These are phyloP conservation scores for Termitomyces sp. DNA, from an alignment of 768 basidiomycete species.

Conservation along the genomic window DNA sequence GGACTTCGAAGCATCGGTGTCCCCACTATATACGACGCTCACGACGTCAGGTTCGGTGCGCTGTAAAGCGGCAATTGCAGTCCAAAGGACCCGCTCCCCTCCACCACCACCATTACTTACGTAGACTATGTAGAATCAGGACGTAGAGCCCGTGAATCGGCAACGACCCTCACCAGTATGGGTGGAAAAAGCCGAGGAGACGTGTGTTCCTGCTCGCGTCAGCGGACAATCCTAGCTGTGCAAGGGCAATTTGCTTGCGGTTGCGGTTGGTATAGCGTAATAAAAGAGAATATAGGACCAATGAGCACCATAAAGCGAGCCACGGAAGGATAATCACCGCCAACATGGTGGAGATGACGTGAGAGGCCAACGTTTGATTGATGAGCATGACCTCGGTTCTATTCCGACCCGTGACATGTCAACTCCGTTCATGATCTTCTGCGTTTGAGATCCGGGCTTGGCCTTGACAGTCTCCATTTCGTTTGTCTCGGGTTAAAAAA, in stretches of 20 bases:
- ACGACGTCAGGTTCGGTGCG: conserved; percentile 49
- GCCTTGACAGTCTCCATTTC: too few species aligned
- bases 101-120: conserved; percentile 91
- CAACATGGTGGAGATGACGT: not conserved
- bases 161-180: conserved; percentile 71
- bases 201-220: conserved; percentile 14
- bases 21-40: conserved; percentile 86
- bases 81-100: conserved; percentile 73
- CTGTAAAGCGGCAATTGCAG: not conserved
- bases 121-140: conserved; percentile 34
- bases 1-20: conserved; percentile 72
- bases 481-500: not conserved
- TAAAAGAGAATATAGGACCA: conserved; percentile 5
- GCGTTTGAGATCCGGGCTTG: too few species aligned
- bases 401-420: too few species aligned
- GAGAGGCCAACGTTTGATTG: not conserved
- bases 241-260: conserved; percentile 3
- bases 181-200: conserved; percentile 88
- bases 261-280: conserved; percentile 8
- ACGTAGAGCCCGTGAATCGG: conserved; percentile 1
- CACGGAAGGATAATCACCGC: not conserved
- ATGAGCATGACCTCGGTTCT: too few species aligned
- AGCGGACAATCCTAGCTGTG: conserved; percentile 19
- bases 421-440: too few species aligned
- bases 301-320: conserved; percentile 6